These are phyloP conservation scores for Scytalidium lignicola DNA, from an alignment of 2,329 filamentous ascomycete species.

Conservation along the genomic window DNA sequence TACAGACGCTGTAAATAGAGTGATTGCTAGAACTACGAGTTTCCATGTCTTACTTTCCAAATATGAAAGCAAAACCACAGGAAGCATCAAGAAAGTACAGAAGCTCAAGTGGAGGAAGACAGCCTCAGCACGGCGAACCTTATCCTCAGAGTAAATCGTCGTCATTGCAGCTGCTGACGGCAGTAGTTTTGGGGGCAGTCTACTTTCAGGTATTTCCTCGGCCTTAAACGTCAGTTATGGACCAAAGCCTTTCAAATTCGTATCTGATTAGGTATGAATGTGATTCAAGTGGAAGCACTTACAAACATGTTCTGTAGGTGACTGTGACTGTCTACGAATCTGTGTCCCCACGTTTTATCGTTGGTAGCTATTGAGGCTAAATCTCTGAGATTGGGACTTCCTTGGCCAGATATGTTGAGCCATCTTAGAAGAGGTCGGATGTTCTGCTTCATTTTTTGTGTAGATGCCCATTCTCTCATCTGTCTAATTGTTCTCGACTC, in stretches of 20 bases:
- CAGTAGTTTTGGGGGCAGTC: too few relatives aligned
- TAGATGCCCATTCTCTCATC: too few relatives aligned
- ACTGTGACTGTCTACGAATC: constrained; percentile 7
- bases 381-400: constrained; percentile 1
- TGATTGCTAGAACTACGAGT: constrained; percentile 5
- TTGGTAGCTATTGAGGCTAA: constrained; percentile 7
- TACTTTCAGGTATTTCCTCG: too few relatives aligned
- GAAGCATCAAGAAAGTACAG: constrained; percentile 6
- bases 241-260: too few relatives aligned
- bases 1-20: constrained; percentile 3
- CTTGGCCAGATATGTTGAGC: constrained; percentile 2
- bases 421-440: too few relatives aligned
- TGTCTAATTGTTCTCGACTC: neutral
- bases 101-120: constrained; percentile 7
- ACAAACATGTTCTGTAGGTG: constrained; percentile 2
- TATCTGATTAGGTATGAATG: too few relatives aligned
- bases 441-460: too few relatives aligned
- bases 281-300: too few relatives aligned
- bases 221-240: too few relatives aligned
- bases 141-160: constrained; percentile 7
- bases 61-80: constrained; percentile 6
- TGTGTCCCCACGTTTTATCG: constrained; percentile 9
- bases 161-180: neutral
- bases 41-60: constrained; percentile 6
- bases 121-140: constrained; percentile 6